These are phyloP conservation scores for Trichoderma breve DNA, from an alignment of 2,329 filamentous ascomycete genomes.

Conservation along the genomic window DNA sequence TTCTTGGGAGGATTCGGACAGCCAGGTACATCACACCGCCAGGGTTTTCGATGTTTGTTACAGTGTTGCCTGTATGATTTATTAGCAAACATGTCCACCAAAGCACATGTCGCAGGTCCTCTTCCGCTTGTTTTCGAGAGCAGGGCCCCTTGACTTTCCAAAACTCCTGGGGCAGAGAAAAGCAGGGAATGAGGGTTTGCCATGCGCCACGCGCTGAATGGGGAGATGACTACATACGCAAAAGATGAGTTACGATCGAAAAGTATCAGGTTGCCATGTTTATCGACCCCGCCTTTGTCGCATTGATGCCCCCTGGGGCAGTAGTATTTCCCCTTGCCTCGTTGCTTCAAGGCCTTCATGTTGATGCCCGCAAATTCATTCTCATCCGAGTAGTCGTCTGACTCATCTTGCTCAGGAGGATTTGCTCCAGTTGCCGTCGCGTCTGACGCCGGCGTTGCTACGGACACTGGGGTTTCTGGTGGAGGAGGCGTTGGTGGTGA, in stretches of 20 bases:
- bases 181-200: background rate
- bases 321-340: slow-evolving; percentile 40
- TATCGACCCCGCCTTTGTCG: slow-evolving; percentile 42
- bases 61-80: slow-evolving; percentile 38
- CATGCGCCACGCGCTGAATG: background rate
- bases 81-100: slow-evolving; percentile 17
- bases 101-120: slow-evolving; percentile 3
- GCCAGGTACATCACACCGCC: slow-evolving; percentile 39
- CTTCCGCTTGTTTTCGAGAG: background rate
- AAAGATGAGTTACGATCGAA: slow-evolving; percentile 45
- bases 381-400: slow-evolving; percentile 37
- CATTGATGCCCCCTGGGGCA: slow-evolving; percentile 38
- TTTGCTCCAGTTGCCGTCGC: background rate
- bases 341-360: slow-evolving; percentile 40
- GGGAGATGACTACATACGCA: slow-evolving; percentile 30
- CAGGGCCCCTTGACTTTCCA: background rate
- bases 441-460: background rate
- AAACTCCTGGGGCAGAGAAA: background rate
- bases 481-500: background rate
- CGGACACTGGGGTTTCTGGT: slow-evolving; percentile 22
- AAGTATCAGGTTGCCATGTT: slow-evolving; percentile 37
- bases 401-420: slow-evolving; percentile 26
- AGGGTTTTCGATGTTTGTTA: slow-evolving; percentile 44
- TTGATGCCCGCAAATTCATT: slow-evolving; percentile 37
- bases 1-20: slow-evolving; percentile 44